These are phyloP conservation scores for Suillus alpinus DNA, from an alignment of 768 basidiomycete genomes.

Conservation along the genomic window DNA sequence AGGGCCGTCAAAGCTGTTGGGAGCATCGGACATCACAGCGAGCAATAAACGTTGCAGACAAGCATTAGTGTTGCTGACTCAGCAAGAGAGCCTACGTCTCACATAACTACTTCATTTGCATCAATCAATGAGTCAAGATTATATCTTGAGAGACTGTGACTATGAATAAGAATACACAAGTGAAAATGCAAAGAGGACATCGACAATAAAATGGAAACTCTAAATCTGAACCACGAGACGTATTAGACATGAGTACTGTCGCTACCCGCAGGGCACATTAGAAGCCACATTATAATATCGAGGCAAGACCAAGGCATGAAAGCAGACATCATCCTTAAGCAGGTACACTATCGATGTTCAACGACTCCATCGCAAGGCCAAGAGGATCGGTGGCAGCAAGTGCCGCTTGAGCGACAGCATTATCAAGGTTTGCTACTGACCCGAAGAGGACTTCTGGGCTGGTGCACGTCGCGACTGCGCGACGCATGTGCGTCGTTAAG, in stretches of 20 bases:
- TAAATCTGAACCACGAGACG: background rate
- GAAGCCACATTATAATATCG: background rate
- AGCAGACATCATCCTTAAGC: conserved; percentile 13
- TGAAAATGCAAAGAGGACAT: background rate
- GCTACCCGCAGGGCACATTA: background rate
- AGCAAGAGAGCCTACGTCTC: background rate
- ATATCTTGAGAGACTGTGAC: background rate
- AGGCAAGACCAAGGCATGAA: background rate
- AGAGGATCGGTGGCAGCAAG: conserved; percentile 51
- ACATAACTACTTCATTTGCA: no score
- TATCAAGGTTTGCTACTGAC: conserved; percentile 34
- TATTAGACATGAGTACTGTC: background rate
- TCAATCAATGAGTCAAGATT: no score
- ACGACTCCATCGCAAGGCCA: conserved; percentile 60
- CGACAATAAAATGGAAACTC: background rate
- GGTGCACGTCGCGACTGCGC: conserved; percentile 93
- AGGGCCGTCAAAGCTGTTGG: conserved; percentile 45
- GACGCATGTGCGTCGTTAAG: conserved; percentile 90
- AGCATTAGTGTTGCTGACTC: conserved; percentile 16
- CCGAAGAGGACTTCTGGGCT: conserved; percentile 90
- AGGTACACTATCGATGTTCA: conserved; percentile 22
- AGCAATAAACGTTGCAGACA: conserved; percentile 3
- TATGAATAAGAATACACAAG: conserved; percentile 1
- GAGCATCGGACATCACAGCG: conserved; percentile 29
- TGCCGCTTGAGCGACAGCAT: conserved; percentile 33